These are phyloP conservation scores for Geotrichum phurueaensis DNA, from an alignment of 1,139 yeast genomes.

Conservation along the genomic window DNA sequence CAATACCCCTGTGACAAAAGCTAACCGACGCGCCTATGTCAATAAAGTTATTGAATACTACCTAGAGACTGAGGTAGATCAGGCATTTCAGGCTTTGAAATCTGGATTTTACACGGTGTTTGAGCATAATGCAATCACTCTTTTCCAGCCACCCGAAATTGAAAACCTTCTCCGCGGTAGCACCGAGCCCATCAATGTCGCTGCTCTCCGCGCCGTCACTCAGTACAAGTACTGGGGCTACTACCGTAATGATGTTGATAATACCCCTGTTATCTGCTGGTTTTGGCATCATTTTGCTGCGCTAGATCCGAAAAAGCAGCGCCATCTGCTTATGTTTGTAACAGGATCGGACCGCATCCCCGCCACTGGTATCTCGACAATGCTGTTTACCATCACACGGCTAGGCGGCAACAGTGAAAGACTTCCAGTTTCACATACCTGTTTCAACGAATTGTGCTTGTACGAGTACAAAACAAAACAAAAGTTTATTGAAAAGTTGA, in stretches of 20 bases:
- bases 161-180: constrained; percentile 76
- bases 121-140: constrained; percentile 71
- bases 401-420: constrained; percentile 49
- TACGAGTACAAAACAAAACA: constrained; percentile 55
- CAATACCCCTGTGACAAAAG: constrained; percentile 45
- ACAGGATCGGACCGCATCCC: constrained; percentile 92
- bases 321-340: constrained; percentile 62
- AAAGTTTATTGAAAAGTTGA: constrained; percentile 51
- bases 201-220: constrained; percentile 62
- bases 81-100: constrained; percentile 53
- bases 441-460: constrained; percentile 82
- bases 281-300: constrained; percentile 65
- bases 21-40: constrained; percentile 57
- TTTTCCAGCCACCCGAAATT: constrained; percentile 77
- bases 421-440: constrained; percentile 85
- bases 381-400: constrained; percentile 25
- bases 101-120: constrained; percentile 70
- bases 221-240: constrained; percentile 56
- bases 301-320: constrained; percentile 47
- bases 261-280: constrained; percentile 51
- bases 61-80: constrained; percentile 48
- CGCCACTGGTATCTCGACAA: constrained; percentile 64
- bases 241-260: constrained; percentile 36
- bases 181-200: constrained; percentile 60
- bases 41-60: constrained; percentile 56